These are phyloP conservation scores for Hortiboletus flavorubellus DNA, from an alignment of 768 basidiomycete genomes.

Conservation along the genomic window DNA sequence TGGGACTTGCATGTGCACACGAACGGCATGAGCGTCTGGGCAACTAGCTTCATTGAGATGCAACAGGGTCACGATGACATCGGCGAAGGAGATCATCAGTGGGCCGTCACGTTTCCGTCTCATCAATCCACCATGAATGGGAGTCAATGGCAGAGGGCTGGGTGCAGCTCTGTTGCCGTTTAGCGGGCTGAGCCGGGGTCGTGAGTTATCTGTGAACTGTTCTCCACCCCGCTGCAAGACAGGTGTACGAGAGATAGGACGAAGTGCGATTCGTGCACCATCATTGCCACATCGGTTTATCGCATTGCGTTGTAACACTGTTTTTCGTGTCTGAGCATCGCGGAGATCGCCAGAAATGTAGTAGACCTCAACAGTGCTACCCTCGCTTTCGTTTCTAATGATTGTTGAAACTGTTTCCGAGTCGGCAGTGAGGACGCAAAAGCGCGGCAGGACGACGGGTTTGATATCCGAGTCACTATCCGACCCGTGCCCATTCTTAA, in stretches of 20 bases:
- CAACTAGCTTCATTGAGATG: slow-evolving; percentile 17
- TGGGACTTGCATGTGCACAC: slow-evolving; percentile 53
- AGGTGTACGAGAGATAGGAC: slow-evolving; percentile 32
- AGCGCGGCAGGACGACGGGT: slow-evolving; percentile 62
- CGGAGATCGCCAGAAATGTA: slow-evolving; percentile 53
- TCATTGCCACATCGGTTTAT: slow-evolving; percentile 60
- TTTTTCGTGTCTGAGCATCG: slow-evolving; percentile 61
- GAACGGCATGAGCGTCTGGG: slow-evolving; percentile 57
- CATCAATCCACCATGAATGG: slow-evolving; percentile 31
- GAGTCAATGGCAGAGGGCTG: slow-evolving; percentile 10
- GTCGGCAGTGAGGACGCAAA: slow-evolving; percentile 67
- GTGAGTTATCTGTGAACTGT: slow-evolving; percentile 17
- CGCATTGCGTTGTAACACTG: slow-evolving; percentile 58
- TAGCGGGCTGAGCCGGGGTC: slow-evolving; percentile 20
- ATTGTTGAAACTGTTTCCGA: slow-evolving; percentile 53
- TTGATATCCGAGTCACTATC: slow-evolving; percentile 39
- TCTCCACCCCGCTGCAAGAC: slow-evolving; percentile 20
- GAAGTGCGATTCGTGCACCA: slow-evolving; percentile 56
- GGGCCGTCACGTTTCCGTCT: slow-evolving; percentile 50
- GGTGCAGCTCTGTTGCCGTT: slow-evolving; percentile 15
- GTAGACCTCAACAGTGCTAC: slow-evolving; percentile 57
- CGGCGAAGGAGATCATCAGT: slow-evolving; percentile 59
- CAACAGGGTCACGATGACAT: slow-evolving; percentile 53
- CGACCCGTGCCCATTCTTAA: slow-evolving; percentile 20
- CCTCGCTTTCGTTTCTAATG: slow-evolving; percentile 59